These are phyloP conservation scores for Shiraia sp. DNA, from an alignment of 2,329 filamentous ascomycete genomes.

Conservation along the genomic window DNA sequence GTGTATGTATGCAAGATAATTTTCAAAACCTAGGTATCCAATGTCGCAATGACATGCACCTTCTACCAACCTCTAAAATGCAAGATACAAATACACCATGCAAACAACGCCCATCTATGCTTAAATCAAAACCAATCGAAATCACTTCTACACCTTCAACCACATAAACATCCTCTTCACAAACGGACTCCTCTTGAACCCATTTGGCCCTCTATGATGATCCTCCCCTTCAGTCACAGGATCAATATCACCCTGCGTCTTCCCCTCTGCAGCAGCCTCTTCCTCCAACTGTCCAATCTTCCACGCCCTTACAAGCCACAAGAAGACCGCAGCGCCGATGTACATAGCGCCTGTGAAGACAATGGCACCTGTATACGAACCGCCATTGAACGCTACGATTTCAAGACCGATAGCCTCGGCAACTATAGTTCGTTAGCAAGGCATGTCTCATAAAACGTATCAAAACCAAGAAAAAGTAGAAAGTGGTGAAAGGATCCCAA, in stretches of 20 bases:
- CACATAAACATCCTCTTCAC: slow-evolving; percentile 36
- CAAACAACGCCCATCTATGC: no score
- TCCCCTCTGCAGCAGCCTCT: slow-evolving; percentile 38
- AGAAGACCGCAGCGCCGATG: slow-evolving; percentile 57
- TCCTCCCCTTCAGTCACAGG: slow-evolving; percentile 11
- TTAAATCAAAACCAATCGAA: background rate
- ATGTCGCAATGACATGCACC: no score
- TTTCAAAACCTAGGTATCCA: no score
- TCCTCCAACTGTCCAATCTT: slow-evolving; percentile 61
- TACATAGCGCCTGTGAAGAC: slow-evolving; percentile 67
- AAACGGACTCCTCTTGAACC: slow-evolving; percentile 28
- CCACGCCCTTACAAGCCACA: slow-evolving; percentile 63
- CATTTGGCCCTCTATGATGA: slow-evolving; percentile 2
- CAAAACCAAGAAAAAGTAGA: background rate
- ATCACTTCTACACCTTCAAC: slow-evolving; percentile 26
- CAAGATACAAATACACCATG: no score
- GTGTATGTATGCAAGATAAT: no score
- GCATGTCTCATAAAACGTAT: no score
- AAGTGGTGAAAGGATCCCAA: no score
- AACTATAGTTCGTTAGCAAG: slow-evolving; percentile 34
- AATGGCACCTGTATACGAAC: slow-evolving; percentile 61
- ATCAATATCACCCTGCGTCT: slow-evolving; percentile 26
- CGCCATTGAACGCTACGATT: slow-evolving; percentile 53
- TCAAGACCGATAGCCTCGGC: slow-evolving; percentile 60
- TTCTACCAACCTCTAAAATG: no score